Evolutionary conservation across 768 basidiomycete genomes (phyloP), one percentile per base, ranked within the genome.

Genomic region (Boletus reticulatus): DNA sequence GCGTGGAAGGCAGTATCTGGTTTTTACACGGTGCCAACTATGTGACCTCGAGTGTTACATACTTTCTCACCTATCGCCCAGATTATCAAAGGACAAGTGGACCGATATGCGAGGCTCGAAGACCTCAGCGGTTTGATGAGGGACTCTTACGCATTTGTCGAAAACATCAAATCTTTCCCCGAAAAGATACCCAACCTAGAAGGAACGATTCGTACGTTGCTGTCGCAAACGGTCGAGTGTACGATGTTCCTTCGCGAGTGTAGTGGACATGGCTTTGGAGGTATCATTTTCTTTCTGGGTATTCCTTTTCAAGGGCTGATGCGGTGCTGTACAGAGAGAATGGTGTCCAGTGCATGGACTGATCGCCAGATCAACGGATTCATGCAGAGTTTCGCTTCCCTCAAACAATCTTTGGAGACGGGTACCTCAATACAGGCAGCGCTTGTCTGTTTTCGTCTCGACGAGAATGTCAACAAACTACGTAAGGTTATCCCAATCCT

Each of bases 191-290:
- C 63, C 20, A 14, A 37, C 4, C 66, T 74, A 3, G 67, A 75
- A 43, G 56, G 59, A 31, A 63, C 59, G 14, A 64, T 75, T 45
- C 52, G 55, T 4, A 53, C 53, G 2, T 58, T 75, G 19, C 46
- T 70, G 2, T 60, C 64, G 9, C 74, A 74, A 45, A 75, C 73
- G 0, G 62, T 72, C 7, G 74, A 75, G 60, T 75, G 73, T 31
- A 67, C 57, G 16, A 62, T 75, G 51, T 75, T 75, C 50, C 59
- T 75, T 47, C 73, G 65, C 8, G 74, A 75, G 50, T 75, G 69
- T 42, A 66, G 62, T 48, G 72, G 72, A 0, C 58, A 67, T 48
- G 72, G 74, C 9, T 75, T 75, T 42, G 62, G 62, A 58, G 55
- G 74, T 75, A 57, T n/a, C 45, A 24, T 41, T 8, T 22, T 36